Evolutionary conservation across 2,329 filamentous ascomycete species (phyloP).

Genomic region (Colletotrichum magnum): DNA sequence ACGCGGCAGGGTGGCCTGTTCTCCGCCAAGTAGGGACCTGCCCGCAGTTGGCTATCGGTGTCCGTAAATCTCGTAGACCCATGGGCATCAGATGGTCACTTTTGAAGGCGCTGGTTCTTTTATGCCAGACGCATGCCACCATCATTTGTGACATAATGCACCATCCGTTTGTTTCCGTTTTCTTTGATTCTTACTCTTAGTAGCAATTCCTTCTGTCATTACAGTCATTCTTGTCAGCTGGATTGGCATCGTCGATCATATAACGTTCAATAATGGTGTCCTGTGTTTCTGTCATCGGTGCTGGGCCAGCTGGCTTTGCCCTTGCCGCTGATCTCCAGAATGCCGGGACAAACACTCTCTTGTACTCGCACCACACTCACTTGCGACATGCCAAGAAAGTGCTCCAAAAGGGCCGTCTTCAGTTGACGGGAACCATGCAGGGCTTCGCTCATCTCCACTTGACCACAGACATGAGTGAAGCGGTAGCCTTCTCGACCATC

Average conservation of each 20-base stretch:
- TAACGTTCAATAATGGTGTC: neutral
- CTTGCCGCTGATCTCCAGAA: slow-evolving; percentile 29
- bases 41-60: too few relatives aligned
- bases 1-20: too few relatives aligned
- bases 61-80: too few relatives aligned
- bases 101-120: too few relatives aligned
- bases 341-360: slow-evolving; percentile 1
- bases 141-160: too few relatives aligned
- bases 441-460: slow-evolving; percentile 15
- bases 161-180: too few relatives aligned
- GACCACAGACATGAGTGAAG: slow-evolving; percentile 26
- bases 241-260: neutral
- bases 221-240: neutral
- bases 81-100: too few relatives aligned
- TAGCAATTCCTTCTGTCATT: neutral
- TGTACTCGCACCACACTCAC: slow-evolving; percentile 30
- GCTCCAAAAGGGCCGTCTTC: slow-evolving; percentile 15
- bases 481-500: slow-evolving; percentile 20
- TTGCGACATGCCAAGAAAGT: slow-evolving; percentile 24
- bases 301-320: slow-evolving; percentile 32
- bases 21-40: too few relatives aligned
- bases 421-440: slow-evolving; percentile 21
- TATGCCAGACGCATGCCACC: too few relatives aligned
- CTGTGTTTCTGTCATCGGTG: slow-evolving; percentile 17
- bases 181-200: too few relatives aligned